Evolutionary conservation across 225 moss, liverwort and hornwort species (phyloP), one percentile per base, ranked within the genome.

Genomic region (Takakia lepidozioides): DNA sequence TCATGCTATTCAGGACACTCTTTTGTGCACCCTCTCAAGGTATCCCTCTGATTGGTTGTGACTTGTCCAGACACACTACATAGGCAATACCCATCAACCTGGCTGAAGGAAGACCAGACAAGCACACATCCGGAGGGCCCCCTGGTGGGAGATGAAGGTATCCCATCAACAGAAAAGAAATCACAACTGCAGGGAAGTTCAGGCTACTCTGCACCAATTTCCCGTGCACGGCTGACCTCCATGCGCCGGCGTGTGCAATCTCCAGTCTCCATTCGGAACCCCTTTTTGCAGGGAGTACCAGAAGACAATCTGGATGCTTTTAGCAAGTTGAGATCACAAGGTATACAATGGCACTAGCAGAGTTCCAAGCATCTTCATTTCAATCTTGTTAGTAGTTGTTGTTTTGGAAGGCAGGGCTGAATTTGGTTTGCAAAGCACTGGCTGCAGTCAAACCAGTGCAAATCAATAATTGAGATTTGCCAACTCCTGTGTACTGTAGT

Each of bases 261-360:
- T 42, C 84, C 82, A 25, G 74, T 62, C 16, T 85, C 73, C 66
- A 48, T 91, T 44, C 80, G 66, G 51, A 98, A 98, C 51, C 98
- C 98, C 19, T 98, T 98, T 45, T 64, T 91, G 55, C 40, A 61
- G 16, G 41, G 32, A 27, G 48, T 27, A 20, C 49, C 48, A 20
- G 71, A 67, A 41, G 65, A 69, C 58, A 55, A 67, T 73, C 54
- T 63, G 18, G 51, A 67, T 47, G 58, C 66, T 59, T 51, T 66
- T 27, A 64, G 72, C 47, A 76, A 66, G 29, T 30, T 66, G 50
- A 70, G 37, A 35, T 63, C 65, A 28, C 69, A 65, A 60, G 66
- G 76, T 76, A 51, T 15, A 19, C 13, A 22, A 46, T 15, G 6
- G 45, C 14, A 17, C 40, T 15, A n/a, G n/a, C n/a, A n/a, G 13